Evolutionary conservation across 2,329 filamentous ascomycete species (phyloP), one percentile per base, ranked within the genome.

Genomic region (Scopulariopsis brevicaulis): DNA sequence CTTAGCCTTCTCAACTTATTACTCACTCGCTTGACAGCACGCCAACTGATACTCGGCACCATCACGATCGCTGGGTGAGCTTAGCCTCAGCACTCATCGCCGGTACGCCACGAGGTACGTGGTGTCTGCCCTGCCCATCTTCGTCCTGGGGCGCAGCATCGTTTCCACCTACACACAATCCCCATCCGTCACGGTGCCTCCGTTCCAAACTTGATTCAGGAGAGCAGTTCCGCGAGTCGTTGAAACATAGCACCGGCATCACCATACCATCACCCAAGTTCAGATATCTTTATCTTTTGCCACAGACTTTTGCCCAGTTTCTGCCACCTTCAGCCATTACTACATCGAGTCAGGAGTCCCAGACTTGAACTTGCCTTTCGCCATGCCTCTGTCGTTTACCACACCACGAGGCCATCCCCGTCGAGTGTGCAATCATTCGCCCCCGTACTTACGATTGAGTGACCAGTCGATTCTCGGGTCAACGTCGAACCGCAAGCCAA

Each of bases 1-100:
- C 74, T 76, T 80, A 81, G 76, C 77, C 79, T 71, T 75, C 75
- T 76, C 77, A 76, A 79, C 81, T 75, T 76, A 77, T 73, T 73
- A 67, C 69, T 70, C 74, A 68, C 75, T 81, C 77, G 74, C 77
- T 82, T 78, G 74, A 75, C 75, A 68, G 72, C 73, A 73, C 69
- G 70, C 22, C 32, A 15, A 53, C 51, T 18, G 50, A n/a, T 46
- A 58, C 50, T 35, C 43, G 6, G 25, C n/a, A 35, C 34, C 22
- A 50, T 35, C 55, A 50, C 25, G 24, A 14, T 14, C 55, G 28
- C 43, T 51, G 43, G 43, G 24, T 34, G 43, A 50, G 34, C 34
- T 32, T 35, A 34, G 25, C 51, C 5, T 53, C 51, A 53, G 24
- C 24, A 34, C 15, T 18, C 51, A 32, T 34, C 25, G 25, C 15